Evolutionary conservation across 2,329 filamentous ascomycete species (phyloP).

Genomic region (Dactylellina sp.): DNA sequence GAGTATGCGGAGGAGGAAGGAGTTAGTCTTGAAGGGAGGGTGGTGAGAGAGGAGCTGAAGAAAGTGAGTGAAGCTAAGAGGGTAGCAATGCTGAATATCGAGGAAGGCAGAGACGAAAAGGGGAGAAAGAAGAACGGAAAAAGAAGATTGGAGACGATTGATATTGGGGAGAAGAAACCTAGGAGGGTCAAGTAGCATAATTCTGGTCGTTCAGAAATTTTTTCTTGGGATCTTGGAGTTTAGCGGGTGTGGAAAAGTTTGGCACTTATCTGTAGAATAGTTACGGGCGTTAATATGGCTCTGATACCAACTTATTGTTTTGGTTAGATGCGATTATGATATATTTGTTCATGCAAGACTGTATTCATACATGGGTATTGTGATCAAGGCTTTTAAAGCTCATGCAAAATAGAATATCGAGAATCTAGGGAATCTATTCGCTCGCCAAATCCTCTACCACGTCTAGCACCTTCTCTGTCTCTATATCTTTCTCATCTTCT

Average conservation of each 20-base stretch:
- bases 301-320: background rate
- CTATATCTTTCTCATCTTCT: constrained; percentile 17
- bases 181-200: constrained; percentile 61
- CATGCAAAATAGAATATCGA: background rate
- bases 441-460: constrained; percentile 13
- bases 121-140: constrained; percentile 73
- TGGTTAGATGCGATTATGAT: too few relatives aligned
- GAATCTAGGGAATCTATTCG: constrained; percentile 7
- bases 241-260: constrained; percentile 32
- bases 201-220: background rate
- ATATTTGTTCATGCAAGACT: background rate
- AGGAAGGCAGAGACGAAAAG: constrained; percentile 88
- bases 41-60: constrained; percentile 86
- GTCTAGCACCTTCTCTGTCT: constrained; percentile 17
- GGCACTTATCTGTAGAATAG: constrained; percentile 14
- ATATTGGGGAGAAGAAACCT: constrained; percentile 66
- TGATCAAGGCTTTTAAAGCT: constrained; percentile 9
- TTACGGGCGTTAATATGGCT: constrained; percentile 22
- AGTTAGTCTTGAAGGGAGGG: constrained; percentile 91
- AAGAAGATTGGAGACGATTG: constrained; percentile 63
- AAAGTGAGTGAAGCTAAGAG: constrained; percentile 94
- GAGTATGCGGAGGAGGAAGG: constrained; percentile 84
- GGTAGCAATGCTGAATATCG: constrained; percentile 88
- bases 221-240: constrained; percentile 32
- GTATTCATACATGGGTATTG: background rate